These are phyloP conservation scores for Ilyonectria destructans DNA, from an alignment of 2,329 filamentous ascomycete species.

Conservation along the genomic window DNA sequence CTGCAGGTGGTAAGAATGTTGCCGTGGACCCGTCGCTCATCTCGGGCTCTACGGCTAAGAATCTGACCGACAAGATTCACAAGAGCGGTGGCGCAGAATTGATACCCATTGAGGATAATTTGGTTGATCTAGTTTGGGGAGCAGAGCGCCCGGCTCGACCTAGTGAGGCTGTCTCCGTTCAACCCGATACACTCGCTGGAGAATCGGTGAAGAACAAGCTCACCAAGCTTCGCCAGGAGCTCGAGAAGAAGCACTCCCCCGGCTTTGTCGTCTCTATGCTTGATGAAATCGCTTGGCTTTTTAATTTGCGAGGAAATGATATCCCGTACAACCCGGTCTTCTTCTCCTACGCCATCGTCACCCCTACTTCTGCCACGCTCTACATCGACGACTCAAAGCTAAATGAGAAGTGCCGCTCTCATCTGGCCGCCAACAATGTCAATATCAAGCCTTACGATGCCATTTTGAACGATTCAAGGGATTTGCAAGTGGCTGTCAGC, in stretches of 20 bases:
- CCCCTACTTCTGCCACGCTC: constrained; percentile 81
- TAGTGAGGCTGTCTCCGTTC: constrained; percentile 81
- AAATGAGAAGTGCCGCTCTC: constrained; percentile 75
- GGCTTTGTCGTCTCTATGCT: constrained; percentile 95
- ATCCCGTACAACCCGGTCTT: constrained; percentile 99
- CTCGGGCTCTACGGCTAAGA: constrained; percentile 75
- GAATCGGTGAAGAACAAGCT: constrained; percentile 89
- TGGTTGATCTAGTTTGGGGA: constrained; percentile 94
- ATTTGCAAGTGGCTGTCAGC: constrained; percentile 65
- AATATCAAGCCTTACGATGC: constrained; percentile 85
- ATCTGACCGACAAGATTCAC: constrained; percentile 88
- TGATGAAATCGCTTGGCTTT: constrained; percentile 98
- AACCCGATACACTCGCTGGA: constrained; percentile 82
- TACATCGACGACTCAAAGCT: constrained; percentile 90
- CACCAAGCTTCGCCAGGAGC: constrained; percentile 87
- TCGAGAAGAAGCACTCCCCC: constrained; percentile 89
- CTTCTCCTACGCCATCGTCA: constrained; percentile 95
- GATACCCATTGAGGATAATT: constrained; percentile 82
- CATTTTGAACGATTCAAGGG: constrained; percentile 85
- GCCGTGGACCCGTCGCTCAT: constrained; percentile 93
- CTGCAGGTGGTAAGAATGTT: constrained; percentile 88
- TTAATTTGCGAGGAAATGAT: constrained; percentile 94
- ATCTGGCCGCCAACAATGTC: constrained; percentile 80
- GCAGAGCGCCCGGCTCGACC: constrained; percentile 81
- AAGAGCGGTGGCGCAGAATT: constrained; percentile 87